Conservation (phyloP, 805 yeast species). For the Maudiozyma turicensis region DNA sequence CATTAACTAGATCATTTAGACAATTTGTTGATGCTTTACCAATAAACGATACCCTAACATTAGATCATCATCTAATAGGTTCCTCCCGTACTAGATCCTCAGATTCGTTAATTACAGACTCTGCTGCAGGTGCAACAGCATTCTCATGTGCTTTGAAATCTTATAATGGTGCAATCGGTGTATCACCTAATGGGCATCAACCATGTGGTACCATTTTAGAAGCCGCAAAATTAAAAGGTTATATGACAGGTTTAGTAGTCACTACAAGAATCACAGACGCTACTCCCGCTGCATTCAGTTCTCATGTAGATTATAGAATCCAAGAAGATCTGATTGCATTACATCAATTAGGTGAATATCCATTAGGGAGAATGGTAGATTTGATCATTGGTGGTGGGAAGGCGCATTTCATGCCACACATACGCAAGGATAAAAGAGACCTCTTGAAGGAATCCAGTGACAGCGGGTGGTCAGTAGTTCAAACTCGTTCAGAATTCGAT, state of each 20-base stretch:
- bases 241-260: conserved; percentile 80
- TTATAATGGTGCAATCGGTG: conserved; percentile 91
- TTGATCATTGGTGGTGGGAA: conserved; percentile 88
- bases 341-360: conserved; percentile 76
- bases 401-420: conserved; percentile 60
- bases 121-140: conserved; percentile 97
- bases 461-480: conserved; percentile 61
- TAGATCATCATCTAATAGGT: conserved; percentile 71
- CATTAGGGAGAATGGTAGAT: conserved; percentile 72
- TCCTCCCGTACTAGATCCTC: conserved; percentile 76
- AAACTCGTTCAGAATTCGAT: conserved; percentile 52
- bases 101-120: conserved; percentile 73
- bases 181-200: conserved; percentile 41
- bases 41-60: conserved; percentile 43
- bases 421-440: conserved; percentile 57
- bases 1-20: conserved; percentile 66
- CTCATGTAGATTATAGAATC: conserved; percentile 67
- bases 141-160: conserved; percentile 77
- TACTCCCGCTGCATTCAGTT: conserved; percentile 82
- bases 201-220: conserved; percentile 88
- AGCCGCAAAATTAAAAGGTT: conserved; percentile 75
- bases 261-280: conserved; percentile 92
- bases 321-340: conserved; percentile 82
- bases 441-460: conserved; percentile 53
- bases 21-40: conserved; percentile 42